Base-by-base conservation (phyloP, 768 basidiomycete species). In the Leccinum boreale region DNA sequence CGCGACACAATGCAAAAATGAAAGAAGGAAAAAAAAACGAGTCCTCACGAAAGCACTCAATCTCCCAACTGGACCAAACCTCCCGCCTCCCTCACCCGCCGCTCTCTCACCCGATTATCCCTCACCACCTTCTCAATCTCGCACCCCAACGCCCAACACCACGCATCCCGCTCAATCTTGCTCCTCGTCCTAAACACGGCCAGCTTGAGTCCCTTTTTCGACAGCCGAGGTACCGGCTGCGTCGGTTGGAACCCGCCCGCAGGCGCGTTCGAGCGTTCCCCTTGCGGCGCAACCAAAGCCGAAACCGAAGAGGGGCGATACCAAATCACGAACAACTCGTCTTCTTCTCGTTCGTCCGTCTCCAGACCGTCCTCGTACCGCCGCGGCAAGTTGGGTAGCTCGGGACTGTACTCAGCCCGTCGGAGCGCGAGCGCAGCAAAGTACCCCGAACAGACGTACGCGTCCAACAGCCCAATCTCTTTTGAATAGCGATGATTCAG, bases 71-170 rank as follows among this genome's bases (percentile, higher is more conserved):
- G 70, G 46, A 81, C 68, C 58, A 91, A 67, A 55, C 77, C 79
- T 8, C 92, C 93, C 10, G 78, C 78, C 53, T 85, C 82, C 67
- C 89, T 79, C 65, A 91, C 70, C 63, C 71, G 80, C 44, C 77
- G 79, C 70, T 95, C 94, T 62, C 91, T 77, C 19, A 80, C 82
- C 59, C 68, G 75, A 65, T 85, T 83, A 9, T 74, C 73, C 66
- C 91, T 78, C 39, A 84, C 84, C 14, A 89, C 74, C 69, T 85
- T 86, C 73, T 98, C 94, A 60, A 97, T 93, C 75, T 96, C 93
- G 47, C 82, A 83, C 59, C 92, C 94, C 63, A 98, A 74, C 1
- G 92, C 92, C 89, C 91, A 97, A 64, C 93, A 93, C 95, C 95
- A 98, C 28, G 87, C 81, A 71, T 98, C 94, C 28, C 95, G 78